Conservation (phyloP, 2,329 filamentous ascomycete genomes). For the Aspergillus terreus region DNA sequence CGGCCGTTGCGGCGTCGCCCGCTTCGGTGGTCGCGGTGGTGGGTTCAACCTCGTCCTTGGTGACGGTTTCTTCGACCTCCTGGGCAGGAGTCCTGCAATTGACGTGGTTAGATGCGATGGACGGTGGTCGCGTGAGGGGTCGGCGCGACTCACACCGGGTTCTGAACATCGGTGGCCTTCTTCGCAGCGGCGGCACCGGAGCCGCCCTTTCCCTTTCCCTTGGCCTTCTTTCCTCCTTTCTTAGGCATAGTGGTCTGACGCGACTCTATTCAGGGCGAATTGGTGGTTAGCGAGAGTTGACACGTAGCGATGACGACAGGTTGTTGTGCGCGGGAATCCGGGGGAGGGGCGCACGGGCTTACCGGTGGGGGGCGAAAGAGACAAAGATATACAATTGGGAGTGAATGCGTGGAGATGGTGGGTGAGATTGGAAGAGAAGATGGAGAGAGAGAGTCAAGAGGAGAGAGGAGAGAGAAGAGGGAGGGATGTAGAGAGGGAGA, state of each 20-base stretch:
- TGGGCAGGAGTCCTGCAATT: constrained; percentile 18
- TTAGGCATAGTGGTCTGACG: constrained; percentile 26
- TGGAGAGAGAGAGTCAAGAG: background rate
- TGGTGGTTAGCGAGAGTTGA: constrained; percentile 6
- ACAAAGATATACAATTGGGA: constrained; percentile 10
- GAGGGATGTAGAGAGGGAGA: constrained; percentile 17
- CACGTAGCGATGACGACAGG: constrained; percentile 11
- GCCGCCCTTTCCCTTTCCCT: constrained; percentile 24
- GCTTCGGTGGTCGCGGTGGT: constrained; percentile 15
- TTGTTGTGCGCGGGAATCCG: background rate
- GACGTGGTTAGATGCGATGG: background rate
- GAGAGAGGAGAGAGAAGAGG: constrained; percentile 5
- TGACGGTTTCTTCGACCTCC: constrained; percentile 19
- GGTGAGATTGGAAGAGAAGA: background rate
- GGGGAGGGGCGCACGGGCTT: constrained; percentile 1
- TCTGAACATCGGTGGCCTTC: constrained; percentile 26
- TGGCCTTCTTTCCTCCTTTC: constrained; percentile 34
- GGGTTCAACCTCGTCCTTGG: constrained; percentile 17
- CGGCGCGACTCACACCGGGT: constrained; percentile 28
- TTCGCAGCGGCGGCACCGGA: constrained; percentile 22
- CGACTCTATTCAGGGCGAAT: background rate
- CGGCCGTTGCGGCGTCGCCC: constrained; percentile 8
- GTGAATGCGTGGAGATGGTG: background rate
- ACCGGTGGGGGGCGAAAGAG: background rate
- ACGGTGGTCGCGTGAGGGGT: background rate